Evolutionary conservation across 192 early-diverging fungal species (phyloP).

Genomic region (Backusella parvicylindrica): DNA sequence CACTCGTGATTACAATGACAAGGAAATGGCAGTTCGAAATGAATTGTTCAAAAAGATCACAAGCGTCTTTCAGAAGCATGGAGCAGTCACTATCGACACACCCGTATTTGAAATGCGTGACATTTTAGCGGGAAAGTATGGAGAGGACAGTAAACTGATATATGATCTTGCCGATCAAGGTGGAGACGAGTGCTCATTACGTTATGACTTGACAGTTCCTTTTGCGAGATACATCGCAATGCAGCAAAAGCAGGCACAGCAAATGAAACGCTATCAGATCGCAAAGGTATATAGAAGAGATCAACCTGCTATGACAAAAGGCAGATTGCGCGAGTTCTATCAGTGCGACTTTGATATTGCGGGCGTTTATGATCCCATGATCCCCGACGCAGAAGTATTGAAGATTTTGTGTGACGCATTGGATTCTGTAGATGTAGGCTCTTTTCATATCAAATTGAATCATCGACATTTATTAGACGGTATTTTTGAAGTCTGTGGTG

Average conservation of each 20-base stretch:
- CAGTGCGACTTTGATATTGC: slow-evolving; percentile 99
- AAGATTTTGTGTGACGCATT: slow-evolving; percentile 81
- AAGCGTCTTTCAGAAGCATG: slow-evolving; percentile 87
- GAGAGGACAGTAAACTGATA: slow-evolving; percentile 97
- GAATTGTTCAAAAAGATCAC: slow-evolving; percentile 83
- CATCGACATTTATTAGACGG: slow-evolving; percentile 96
- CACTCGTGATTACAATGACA: slow-evolving; percentile 27
- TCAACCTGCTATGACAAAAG: slow-evolving; percentile 96
- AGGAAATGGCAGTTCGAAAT: slow-evolving; percentile 83
- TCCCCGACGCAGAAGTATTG: slow-evolving; percentile 90
- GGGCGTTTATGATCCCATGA: slow-evolving; percentile 89
- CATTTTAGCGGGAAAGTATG: slow-evolving; percentile 94
- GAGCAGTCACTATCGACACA: slow-evolving; percentile 96
- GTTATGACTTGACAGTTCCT: slow-evolving; percentile 97
- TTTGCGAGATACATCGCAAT: slow-evolving; percentile 94
- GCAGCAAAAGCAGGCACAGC: slow-evolving; percentile 71
- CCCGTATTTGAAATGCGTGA: slow-evolving; percentile 91
- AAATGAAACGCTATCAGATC: slow-evolving; percentile 96
- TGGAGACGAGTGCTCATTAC: slow-evolving; percentile 89
- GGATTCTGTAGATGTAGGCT: slow-evolving; percentile 73
- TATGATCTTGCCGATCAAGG: slow-evolving; percentile 97
- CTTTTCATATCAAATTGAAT: slow-evolving; percentile 91
- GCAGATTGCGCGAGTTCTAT: slow-evolving; percentile 95
- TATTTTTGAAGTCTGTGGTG: slow-evolving; percentile 94
- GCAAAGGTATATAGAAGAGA: slow-evolving; percentile 97